Evolutionary conservation across 257 asterid species (phyloP), one percentile per base, ranked within the genome.

Genomic region (Plantago ovata): DNA sequence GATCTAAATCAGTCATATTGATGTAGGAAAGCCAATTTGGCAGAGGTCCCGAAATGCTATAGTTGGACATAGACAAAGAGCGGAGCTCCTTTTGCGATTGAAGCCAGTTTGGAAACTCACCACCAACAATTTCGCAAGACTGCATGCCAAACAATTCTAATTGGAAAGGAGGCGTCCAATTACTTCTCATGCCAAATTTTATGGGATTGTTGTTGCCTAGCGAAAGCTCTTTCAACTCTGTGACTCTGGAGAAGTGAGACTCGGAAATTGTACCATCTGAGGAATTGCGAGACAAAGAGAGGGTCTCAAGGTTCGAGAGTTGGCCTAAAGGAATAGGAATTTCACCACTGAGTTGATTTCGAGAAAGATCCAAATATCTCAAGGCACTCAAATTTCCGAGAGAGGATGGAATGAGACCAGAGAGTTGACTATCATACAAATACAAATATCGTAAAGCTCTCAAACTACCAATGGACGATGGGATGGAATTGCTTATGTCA

Each of bases 111-210:
- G 32, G 32, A 24, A 24, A 24, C 32, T 24, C 32, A 5, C 32
- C 32, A 2, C 32, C 32, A 24, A 24, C 32, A 24, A 24, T 24
- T 5, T 24, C 32, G 5, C 32, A 24, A 24, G 32, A 24, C 32
- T 5, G 5, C 32, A 24, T 24, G 3, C 2, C 5, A 24, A 24
- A 5, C 32, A 2, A 5, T 24, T 5, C 3, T 32, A 53, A 21
- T 53, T 32, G 58, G 33, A 53, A 53, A 28, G 42, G 42, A 14
- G 41, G 58, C 3, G 13, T 15, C 58, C 58, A 53, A n/a, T 53
- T 41, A 24, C 6, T 7, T 6, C 58, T 15, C 39, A 53, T 20
- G 7, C 4, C 10, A 16, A 24, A 28, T 24, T 53, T 24, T 10
- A 53, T n/a, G n/a, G n/a, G n/a, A 13, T 0, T 10, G 12, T 12